Evolutionary conservation across 257 asterid species (phyloP).

Genomic region (Gynochthodes officinalis): DNA sequence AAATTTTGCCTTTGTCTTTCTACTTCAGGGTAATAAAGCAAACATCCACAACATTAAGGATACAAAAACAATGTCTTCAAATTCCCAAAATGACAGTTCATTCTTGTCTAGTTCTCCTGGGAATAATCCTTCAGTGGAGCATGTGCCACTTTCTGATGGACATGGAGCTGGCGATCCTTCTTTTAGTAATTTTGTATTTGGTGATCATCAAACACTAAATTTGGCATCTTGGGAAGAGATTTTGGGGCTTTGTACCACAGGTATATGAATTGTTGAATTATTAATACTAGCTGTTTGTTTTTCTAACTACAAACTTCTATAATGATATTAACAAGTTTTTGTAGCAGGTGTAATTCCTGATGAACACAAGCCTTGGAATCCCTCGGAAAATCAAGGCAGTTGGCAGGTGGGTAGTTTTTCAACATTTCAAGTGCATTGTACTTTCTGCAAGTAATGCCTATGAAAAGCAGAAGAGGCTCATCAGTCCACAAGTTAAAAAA

Average conservation of each 20-base stretch:
- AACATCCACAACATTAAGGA: constrained; percentile 42
- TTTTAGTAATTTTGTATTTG: constrained; percentile 38
- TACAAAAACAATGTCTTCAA: constrained; percentile 40
- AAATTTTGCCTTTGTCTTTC: background rate
- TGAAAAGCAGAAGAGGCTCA: background rate
- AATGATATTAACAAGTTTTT: constrained; percentile 14
- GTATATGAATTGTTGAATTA: constrained; percentile 24
- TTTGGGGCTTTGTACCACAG: constrained; percentile 41
- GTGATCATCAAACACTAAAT: constrained; percentile 37
- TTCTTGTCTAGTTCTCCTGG: constrained; percentile 55
- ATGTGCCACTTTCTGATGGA: constrained; percentile 37
- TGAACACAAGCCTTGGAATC: constrained; percentile 42
- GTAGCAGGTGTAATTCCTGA: constrained; percentile 54
- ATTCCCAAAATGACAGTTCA: constrained; percentile 63
- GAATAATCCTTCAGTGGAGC: constrained; percentile 33
- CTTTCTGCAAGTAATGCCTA: background rate
- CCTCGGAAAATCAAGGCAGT: constrained; percentile 42
- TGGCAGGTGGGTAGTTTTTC: constrained; percentile 44
- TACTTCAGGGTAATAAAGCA: constrained; percentile 73
- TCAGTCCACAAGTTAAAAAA: background rate
- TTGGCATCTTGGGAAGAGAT: constrained; percentile 58
- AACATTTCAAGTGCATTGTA: background rate
- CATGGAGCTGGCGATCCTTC: constrained; percentile 28
- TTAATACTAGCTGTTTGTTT: no score
- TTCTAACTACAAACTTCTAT: background rate